Evolutionary conservation across 495 filamentous ascomycete species (phyloP), one percentile per base, ranked within the genome.

Genomic region (Echria macrotheca): DNA sequence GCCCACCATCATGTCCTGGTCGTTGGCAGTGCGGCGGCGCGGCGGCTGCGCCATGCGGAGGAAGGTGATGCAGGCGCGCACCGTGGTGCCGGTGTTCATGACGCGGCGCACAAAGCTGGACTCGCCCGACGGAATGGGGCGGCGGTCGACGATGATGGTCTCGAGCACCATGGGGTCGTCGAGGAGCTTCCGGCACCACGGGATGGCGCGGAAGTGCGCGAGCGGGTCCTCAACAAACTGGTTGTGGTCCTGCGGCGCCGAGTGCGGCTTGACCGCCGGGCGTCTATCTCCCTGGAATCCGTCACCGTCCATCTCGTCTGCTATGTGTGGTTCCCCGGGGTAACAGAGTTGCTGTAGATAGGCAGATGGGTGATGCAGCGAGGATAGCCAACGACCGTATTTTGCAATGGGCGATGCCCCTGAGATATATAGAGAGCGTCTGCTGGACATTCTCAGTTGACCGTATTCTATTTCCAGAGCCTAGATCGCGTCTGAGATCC

Each of bases 61-160:
- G 33, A 54, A 62, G 5, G 45, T 53, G 14, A 56, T 47, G 48
- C 50, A 56, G 4, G 59, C 59, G 4, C 56, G 50, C 18, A 62
- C 56, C 11, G 56, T 55, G 10, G 40, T 43, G 2, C n/a, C 26
- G 18, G 23, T 15, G 50, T 46, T 59, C 43, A 62, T 46, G 1
- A 51, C 43, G 29, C 23, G 18, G 0, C 59, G 43, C 3, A 55
- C 50, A 31, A 62, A 53, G 28, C 50, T 55, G 33, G 23, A 43
- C n/a, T 57, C 53, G 21, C 59, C 53, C 11, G 50, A 39, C 1
- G 53, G n/a, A 8, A 62, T 41, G 5, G 38, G 56, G 17, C 36
- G 28, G 15, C 59, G 53, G 53, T 59, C 59, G 40, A 36, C 17
- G 7, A 59, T 44, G 32, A 45, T 21, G 19, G 47, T 50, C 15